phyloP scores from a whole-genome alignment of 495 filamentous ascomycete species.

The Penicillium coffeae region DNA sequence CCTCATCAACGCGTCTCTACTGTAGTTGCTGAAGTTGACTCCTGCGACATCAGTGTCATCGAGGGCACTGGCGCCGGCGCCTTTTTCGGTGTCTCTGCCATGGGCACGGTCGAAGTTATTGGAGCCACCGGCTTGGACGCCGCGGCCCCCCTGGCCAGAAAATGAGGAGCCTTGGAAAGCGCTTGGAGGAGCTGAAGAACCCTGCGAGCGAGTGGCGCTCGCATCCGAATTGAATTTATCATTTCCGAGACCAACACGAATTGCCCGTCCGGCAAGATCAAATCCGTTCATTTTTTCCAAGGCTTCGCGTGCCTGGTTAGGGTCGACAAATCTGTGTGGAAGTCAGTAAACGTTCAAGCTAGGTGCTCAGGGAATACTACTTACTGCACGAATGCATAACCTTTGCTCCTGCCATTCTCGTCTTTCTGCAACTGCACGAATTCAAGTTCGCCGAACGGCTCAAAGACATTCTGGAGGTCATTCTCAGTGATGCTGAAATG shows the following conservation, averaged over 20 bases:
- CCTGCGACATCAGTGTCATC: slow-evolving; percentile 98
- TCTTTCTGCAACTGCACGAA: slow-evolving; percentile 97
- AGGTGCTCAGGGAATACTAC: slow-evolving; percentile 43
- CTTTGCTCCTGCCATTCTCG: slow-evolving; percentile 82
- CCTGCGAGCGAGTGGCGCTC: slow-evolving; percentile 86
- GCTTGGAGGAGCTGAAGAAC: slow-evolving; percentile 64
- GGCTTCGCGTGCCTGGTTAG: slow-evolving; percentile 85
- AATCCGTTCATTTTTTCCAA: slow-evolving; percentile 99
- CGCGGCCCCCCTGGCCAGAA: slow-evolving; percentile 86
- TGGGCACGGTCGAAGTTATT: slow-evolving; percentile 90
- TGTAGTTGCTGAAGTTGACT: slow-evolving; percentile 99
- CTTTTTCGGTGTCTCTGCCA: slow-evolving; percentile 86
- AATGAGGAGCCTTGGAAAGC: slow-evolving; percentile 92
- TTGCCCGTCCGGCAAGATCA: slow-evolving; percentile 94
- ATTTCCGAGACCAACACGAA: slow-evolving; percentile 98
- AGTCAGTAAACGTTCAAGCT: too few species aligned
- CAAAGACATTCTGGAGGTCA: slow-evolving; percentile 94
- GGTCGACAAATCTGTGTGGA: slow-evolving; percentile 92
- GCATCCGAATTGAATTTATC: slow-evolving; percentile 99
- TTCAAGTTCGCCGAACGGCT: slow-evolving; percentile 96
- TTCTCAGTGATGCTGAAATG: slow-evolving; percentile 99
- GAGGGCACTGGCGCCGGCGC: slow-evolving; percentile 85
- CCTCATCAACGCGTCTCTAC: slow-evolving; percentile 94
- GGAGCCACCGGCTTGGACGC: slow-evolving; percentile 73
- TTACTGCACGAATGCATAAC: slow-evolving; percentile 99